These are phyloP conservation scores for Incumbomyces lentus DNA, from an alignment of 2,329 filamentous ascomycete species.

Conservation along the genomic window DNA sequence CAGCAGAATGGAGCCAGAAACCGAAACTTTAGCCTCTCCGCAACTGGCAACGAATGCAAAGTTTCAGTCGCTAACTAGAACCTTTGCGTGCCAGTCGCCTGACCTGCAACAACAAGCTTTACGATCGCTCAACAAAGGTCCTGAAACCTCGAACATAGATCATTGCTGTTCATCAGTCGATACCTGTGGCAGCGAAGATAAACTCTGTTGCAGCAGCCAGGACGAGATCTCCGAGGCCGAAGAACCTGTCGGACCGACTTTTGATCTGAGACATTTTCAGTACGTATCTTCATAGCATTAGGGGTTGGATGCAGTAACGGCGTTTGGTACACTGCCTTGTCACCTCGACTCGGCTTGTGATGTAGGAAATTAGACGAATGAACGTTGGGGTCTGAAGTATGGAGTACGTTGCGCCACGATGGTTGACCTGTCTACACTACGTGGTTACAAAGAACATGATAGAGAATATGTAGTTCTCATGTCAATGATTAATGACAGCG, in stretches of 20 bases:
- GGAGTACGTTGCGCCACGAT: no score
- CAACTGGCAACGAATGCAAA: background rate
- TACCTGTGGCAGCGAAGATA: conserved; percentile 40
- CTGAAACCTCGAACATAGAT: conserved; percentile 9
- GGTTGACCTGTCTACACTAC: no score
- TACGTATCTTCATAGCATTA: conserved; percentile 22
- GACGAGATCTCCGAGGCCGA: conserved; percentile 23
- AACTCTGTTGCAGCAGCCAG: conserved; percentile 34
- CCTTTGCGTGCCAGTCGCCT: conserved; percentile 11
- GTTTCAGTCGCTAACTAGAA: conserved; percentile 5
- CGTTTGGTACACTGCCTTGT: no score
- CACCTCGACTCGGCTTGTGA: no score
- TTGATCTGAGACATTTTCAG: conserved; percentile 30
- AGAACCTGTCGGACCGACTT: conserved; percentile 11
- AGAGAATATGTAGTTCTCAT: no score
- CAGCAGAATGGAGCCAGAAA: background rate
- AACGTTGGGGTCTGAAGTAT: no score
- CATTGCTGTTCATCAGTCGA: background rate
- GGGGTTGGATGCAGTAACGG: no score
- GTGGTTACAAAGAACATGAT: no score
- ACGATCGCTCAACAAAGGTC: conserved; percentile 8
- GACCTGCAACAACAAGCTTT: conserved; percentile 11
- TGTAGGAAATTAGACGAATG: no score
- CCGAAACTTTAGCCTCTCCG: background rate
- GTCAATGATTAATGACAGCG: no score